A percentile compares a stretch with the other conserved stretches of the same genome.
Conservation (phyloP, 1,284 basidiomycete genomes). For the Calocybe gambosa region DNA sequence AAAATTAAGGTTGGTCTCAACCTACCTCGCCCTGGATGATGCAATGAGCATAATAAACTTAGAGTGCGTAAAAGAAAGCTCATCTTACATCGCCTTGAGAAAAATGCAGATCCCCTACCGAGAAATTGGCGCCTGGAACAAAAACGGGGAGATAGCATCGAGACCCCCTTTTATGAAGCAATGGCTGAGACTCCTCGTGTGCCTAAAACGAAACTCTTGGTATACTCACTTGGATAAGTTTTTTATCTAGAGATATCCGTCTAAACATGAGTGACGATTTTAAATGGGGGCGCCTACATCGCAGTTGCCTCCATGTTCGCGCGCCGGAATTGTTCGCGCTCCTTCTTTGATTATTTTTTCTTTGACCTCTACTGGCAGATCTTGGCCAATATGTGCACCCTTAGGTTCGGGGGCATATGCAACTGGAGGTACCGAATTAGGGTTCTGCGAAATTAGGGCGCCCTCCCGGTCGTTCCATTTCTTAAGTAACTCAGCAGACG, state of each 20-base stretch:
- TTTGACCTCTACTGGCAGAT: conserved; percentile 41
- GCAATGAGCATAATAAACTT: conserved; percentile 18
- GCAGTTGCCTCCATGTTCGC: conserved; percentile 80
- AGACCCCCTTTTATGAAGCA: conserved; percentile 39
- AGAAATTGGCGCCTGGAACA: conserved; percentile 69
- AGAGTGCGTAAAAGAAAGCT: conserved; percentile 5
- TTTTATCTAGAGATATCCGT: conserved; percentile 48
- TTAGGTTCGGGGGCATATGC: conserved; percentile 57
- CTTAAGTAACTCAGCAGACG: conserved; percentile 63
- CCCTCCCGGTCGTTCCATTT: conserved; percentile 73
- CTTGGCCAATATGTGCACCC: conserved; percentile 69
- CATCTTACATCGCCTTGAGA: conserved; percentile 68
- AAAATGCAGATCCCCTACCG: conserved; percentile 78
- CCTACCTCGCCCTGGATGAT: conserved; percentile 45
- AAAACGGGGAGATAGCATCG: conserved; percentile 78
- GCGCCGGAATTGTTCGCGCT: conserved; percentile 70
- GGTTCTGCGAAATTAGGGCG: conserved; percentile 55
- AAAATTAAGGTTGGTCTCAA: conserved; percentile 22
- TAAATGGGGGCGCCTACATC: conserved; percentile 43
- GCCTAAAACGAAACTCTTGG: background rate
- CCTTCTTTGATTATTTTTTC: conserved; percentile 59
- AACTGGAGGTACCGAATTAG: conserved; percentile 53
- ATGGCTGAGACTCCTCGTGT: background rate
- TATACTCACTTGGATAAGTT: conserved; percentile 52
- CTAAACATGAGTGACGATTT: background rate